Evolutionary conservation across 148 eudicot genomes (phyloP).

Genomic region (Persicaria maculosa): DNA sequence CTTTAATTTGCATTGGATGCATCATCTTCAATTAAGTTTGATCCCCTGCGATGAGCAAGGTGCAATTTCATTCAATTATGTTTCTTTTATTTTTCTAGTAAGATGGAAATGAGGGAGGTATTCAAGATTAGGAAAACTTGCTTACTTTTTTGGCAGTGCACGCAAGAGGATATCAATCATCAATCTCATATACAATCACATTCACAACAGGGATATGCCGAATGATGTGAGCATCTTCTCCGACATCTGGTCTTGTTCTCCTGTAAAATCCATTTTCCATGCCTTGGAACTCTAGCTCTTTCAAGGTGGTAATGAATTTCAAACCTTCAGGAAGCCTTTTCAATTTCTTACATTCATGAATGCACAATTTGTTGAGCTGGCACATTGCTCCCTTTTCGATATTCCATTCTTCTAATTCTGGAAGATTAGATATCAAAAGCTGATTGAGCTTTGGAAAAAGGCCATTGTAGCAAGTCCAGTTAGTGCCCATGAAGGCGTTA

Average conservation of each 20-base stretch:
- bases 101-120: too few relatives aligned
- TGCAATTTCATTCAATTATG: too few relatives aligned
- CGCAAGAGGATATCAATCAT: too few relatives aligned
- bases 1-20: too few relatives aligned
- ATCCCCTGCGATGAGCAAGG: too few relatives aligned
- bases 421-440: constrained; percentile 9
- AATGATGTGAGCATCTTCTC: too few relatives aligned
- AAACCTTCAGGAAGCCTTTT: not conserved
- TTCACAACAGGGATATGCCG: too few relatives aligned
- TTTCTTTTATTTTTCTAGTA: too few relatives aligned
- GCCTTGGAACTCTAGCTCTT: not conserved
- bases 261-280: not conserved
- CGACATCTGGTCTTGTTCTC: not conserved
- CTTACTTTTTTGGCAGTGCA: too few relatives aligned
- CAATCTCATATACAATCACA: too few relatives aligned
- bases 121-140: not conserved
- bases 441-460: constrained; percentile 21
- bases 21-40: too few relatives aligned
- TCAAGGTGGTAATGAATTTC: not conserved
- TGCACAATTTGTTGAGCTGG: constrained; percentile 16
- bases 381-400: constrained; percentile 16
- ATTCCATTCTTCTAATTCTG: constrained; percentile 16
- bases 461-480: constrained; percentile 12
- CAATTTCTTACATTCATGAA: constrained; percentile 13
- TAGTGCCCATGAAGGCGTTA: constrained; percentile 18